Base-by-base conservation (phyloP, 148 eudicot species). In the Arctostaphylos glauca region DNA sequence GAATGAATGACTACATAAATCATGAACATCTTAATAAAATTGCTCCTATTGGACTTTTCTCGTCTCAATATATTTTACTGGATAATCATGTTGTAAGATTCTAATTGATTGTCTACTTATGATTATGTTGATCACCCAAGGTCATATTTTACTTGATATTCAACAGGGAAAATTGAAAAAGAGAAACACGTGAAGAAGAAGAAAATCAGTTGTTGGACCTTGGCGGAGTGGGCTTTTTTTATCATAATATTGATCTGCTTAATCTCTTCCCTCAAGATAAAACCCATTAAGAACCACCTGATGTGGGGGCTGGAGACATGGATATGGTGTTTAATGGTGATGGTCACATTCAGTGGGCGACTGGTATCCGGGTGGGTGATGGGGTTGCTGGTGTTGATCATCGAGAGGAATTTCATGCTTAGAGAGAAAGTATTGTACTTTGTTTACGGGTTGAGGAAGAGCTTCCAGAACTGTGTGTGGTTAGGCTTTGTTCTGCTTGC, bases 401-500 rank as follows among this genome's bases (percentile, higher is more conserved):
- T 92, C 21, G 97, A 93, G 78, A 71, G 93, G n/a, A 93, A 89
- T 84, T 93, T 88, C 86, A 85, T 92, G 87, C 85, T 93, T 0
- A 82, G 94, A n/a, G 93, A 93, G 80, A 92, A 86, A 54, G 94
- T 93, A 10, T 76, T 91, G 62, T 93, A 93, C 75, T 93, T 92
- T 48, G 94, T 91, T 16, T 92, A 92, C 76, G 94, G 97, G 1
- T 82, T 93, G 5, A 75, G 92, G 15, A 87, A 84, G 74, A 88
- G 92, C 77, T 84, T 93, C 15, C 93, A 87, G 82, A 92, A 85
- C 71, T 90, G 91, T 78, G 87, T 93, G 0, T 93, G 97, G 97
- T 79, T 93, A 10, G 94, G 85, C 9, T 87, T 93, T 2, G 93
- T 91, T 79, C 72, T 93, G 23, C 53, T 93, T 8, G 86, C 92